Base-by-base conservation (phyloP, 2,329 filamentous ascomycete genomes). In the Sphaceloma murrayae region DNA sequence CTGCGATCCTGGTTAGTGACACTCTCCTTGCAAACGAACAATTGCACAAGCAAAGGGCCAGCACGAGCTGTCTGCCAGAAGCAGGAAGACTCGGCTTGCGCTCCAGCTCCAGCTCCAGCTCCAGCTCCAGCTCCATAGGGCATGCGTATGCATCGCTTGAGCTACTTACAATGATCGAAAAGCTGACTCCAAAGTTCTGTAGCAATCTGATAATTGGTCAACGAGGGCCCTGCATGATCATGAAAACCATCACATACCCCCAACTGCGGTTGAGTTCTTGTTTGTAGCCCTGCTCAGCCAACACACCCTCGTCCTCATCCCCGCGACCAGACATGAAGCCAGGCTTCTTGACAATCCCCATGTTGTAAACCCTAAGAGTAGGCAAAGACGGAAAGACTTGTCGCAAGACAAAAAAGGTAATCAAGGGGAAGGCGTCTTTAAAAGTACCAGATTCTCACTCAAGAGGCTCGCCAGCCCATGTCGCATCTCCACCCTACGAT, bases 161-260 rank as follows among this genome's bases (percentile, higher is more conserved):
- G 27, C 29, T 7, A 58, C 69, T 49, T 54, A 74, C 70, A 54
- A 78, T 77, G 52, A 78, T 77, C 4, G 72, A 75, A 55, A 77
- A 78, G 0, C 73, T 77, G 5, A 77, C 72, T 19, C 74, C 74
- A 60, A 78, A 78, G 53, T 77, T 78, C 53, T 78, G 74, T 42
- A 70, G 60, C 48, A 77, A 52, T 3, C 70, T 29, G 8, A 6
- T 17, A n/a, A n/a, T n/a, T n/a, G n/a, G n/a, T n/a, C n/a, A n/a
- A n/a, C n/a, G n/a, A n/a, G n/a, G n/a, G n/a, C n/a, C n/a, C n/a
- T n/a, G n/a, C n/a, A n/a, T n/a, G n/a, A n/a, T n/a, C n/a, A n/a
- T n/a, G n/a, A n/a, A n/a, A n/a, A n/a, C n/a, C n/a, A n/a, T n/a
- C 17, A 18, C 18, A 22, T 29, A 33, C 9, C 40, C 32, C 74